Evolutionary conservation across 2,329 filamentous ascomycete genomes (phyloP), one percentile per base, ranked within the genome.

Genomic region (Cladosporium halotolerans): DNA sequence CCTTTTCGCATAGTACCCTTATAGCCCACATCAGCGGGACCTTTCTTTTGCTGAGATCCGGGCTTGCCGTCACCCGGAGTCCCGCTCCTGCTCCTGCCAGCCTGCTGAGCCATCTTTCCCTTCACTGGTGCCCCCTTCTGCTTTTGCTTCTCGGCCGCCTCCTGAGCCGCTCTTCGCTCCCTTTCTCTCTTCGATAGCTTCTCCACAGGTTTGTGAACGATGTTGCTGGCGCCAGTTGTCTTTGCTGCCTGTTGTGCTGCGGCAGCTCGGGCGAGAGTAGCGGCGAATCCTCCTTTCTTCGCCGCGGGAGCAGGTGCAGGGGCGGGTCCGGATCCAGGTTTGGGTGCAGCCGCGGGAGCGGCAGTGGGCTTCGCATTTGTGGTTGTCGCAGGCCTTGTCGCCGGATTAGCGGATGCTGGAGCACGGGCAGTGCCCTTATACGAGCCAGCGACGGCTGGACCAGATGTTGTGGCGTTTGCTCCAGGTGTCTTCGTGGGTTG

Each of bases 131-230:
- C 55, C 43, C 11, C 57, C 57, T 60, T 72, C 68, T 42, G 70
- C 66, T 61, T 74, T 71, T 13, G 65, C 63, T 62, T 75, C 71
- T 48, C 72, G 63, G 64, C 69, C 9, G 64, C 63, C 31, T 75
- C 75, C 44, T 78, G 77, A 28, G 72, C 70, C 43, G 62, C 60
- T 34, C 58, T 53, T 28, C 60, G 61, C 44, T 59, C 72, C 28
- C 79, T 76, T 56, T 83, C 78, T 56, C 83, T 85, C 56, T 72
- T 75, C 6, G 78, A 71, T n/a, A 78, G 70, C 63, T 83, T 85
- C 60, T 87, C 85, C 1, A 83, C 79, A 16, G 84, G 77, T 66
- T 89, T 89, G 68, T 89, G 85, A 65, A 88, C 86, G 60, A 89
- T 88, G 61, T 82, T 83, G 52, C 85, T 85, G 19, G 85, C 76